A percentile compares a stretch with the other conserved stretches of the same genome.
phyloP scores from a whole-genome alignment of 164 flowering plant genomes.

The Annona squamosa region DNA sequence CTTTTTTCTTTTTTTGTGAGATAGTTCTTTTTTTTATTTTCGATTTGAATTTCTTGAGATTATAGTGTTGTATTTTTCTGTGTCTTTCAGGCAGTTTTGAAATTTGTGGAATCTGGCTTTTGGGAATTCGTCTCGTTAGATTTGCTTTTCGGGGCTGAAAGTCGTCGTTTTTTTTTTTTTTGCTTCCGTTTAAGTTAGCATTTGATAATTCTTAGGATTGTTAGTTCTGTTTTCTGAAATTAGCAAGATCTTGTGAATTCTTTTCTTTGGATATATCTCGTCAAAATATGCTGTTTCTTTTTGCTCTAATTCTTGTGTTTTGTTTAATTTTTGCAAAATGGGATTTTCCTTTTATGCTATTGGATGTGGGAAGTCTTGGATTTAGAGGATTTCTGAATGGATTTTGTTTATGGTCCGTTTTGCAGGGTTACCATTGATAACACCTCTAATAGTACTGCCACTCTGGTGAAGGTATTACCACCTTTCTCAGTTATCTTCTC shows the following conservation, averaged over 20 bases:
- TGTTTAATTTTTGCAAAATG: background rate
- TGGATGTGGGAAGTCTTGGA: background rate
- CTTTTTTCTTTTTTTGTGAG: no score
- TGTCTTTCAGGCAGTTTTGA: background rate
- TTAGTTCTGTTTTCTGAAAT: background rate
- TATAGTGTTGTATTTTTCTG: background rate
- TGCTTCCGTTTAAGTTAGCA: background rate
- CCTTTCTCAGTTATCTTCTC: background rate
- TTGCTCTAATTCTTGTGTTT: background rate
- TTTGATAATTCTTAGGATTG: background rate
- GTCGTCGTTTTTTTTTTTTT: background rate
- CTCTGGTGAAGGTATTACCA: constrained; percentile 62
- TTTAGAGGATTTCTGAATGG: constrained; percentile 5
- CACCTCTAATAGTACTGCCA: constrained; percentile 49
- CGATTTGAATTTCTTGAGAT: background rate
- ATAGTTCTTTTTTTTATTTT: background rate
- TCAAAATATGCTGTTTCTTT: background rate
- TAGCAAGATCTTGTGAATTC: background rate
- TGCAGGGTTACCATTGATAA: constrained; percentile 85
- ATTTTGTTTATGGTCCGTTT: constrained; percentile 8
- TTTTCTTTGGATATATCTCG: no score
- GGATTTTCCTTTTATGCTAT: background rate
- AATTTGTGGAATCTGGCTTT: background rate
- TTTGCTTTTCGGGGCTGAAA: background rate
- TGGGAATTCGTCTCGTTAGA: background rate